Base-by-base conservation (phyloP, 345 rosid genomes). In the Corymbia maculata region DNA sequence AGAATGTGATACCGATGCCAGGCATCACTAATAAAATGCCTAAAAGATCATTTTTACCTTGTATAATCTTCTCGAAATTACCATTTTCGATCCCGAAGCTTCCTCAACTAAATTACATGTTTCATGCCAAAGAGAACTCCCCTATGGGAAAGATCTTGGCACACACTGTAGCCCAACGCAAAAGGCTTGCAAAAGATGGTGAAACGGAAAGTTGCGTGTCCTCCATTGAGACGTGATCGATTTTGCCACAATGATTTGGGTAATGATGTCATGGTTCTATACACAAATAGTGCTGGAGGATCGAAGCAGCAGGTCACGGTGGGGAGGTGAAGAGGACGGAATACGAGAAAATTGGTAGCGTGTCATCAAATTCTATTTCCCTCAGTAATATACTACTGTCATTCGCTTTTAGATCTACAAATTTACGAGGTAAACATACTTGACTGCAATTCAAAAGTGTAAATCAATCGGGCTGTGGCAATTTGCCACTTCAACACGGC, bases 1-100 rank as follows among this genome's bases (percentile, higher is more conserved):
- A 98, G 80, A 92, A 90, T 1, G 85, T 89, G 16, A 95, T 96
- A 95, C 95, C 94, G 66, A 93, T 97, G 98, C 98, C 98, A 3
- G 98, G 96, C 91, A 94, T 97, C 59, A 88, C 44, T 15, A 98
- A 97, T 92, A 95, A 93, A 91, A 96, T 96, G 98, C 99, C 99
- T 17, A 85, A 90, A 91, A 95, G 99, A 93, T 93, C 98, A 70
- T 95, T 97, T 95, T 90, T 96, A 84, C 98, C 99, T 93, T 95
- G 96, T 9, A 85, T 90, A 3, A 94, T 97, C 26, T 64, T 89
- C 8, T 92, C 95, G 0, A 95, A 94, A 84, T 75, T 96, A 86
- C 98, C 98, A 0, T 94, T 96, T 75, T 93, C 98, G 7, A 90
- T 94, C 36, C 87, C 94, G 3, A 79, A 90, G 51, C 85, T 92